phyloP scores from a whole-genome alignment of 768 basidiomycete genomes.

The Chiua virens region DNA sequence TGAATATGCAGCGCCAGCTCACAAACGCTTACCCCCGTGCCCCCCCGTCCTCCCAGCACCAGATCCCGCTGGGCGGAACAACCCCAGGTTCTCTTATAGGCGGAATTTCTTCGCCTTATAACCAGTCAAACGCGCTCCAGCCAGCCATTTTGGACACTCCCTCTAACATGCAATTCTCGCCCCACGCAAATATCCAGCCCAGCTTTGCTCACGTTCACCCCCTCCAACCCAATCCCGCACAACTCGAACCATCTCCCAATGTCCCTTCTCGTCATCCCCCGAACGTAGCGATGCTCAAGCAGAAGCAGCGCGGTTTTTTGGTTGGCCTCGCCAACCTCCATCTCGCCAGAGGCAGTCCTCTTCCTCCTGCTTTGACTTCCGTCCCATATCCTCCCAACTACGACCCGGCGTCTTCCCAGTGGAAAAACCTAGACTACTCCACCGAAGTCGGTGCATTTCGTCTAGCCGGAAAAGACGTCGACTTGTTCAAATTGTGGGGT shows the following conservation, averaged over 20 bases:
- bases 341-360: constrained; percentile 55
- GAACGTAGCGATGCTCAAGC: constrained; percentile 41
- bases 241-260: constrained; percentile 45
- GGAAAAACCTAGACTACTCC: constrained; percentile 65
- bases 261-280: constrained; percentile 38
- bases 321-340: constrained; percentile 59
- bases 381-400: constrained; percentile 53
- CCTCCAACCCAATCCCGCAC: constrained; percentile 32
- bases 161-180: constrained; percentile 41
- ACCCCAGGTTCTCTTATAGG: constrained; percentile 70
- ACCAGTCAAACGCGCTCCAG: constrained; percentile 33
- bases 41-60: constrained; percentile 37
- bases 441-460: constrained; percentile 62
- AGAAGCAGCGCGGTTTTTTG: constrained; percentile 62
- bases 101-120: constrained; percentile 45
- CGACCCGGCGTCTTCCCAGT: constrained; percentile 62
- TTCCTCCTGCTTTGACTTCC: constrained; percentile 75
- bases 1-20: constrained; percentile 47
- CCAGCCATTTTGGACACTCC: constrained; percentile 42
- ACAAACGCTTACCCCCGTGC: constrained; percentile 55
- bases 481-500: constrained; percentile 73
- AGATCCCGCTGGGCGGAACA: constrained; percentile 48
- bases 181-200: constrained; percentile 47
- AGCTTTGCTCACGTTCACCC: constrained; percentile 40
- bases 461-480: constrained; percentile 71